Conservation (phyloP, 1,284 basidiomycete genomes). For the Gomphus bonarii region DNA sequence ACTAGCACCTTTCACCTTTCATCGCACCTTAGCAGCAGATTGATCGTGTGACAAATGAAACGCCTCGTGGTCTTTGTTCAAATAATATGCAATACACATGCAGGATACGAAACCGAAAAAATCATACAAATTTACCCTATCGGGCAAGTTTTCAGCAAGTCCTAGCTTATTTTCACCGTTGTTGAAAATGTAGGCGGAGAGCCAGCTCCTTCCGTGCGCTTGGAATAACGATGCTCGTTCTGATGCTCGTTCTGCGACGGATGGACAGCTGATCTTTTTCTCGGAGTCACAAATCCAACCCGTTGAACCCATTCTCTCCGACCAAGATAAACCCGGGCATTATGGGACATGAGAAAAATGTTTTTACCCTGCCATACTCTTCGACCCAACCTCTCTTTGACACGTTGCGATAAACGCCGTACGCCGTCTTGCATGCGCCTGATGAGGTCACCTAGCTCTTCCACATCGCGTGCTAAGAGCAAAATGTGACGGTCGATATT, state of each 20-base stretch:
- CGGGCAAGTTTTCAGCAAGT: not conserved
- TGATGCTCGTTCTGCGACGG: not conserved
- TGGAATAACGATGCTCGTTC: not conserved
- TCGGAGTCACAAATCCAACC: constrained; percentile 14
- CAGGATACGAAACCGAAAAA: too few species aligned
- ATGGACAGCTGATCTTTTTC: not conserved
- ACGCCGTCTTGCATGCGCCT: constrained; percentile 31
- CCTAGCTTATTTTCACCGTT: not conserved
- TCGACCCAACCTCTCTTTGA: constrained; percentile 60
- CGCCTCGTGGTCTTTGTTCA: too few species aligned
- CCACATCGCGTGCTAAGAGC: constrained; percentile 42
- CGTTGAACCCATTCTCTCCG: constrained; percentile 18
- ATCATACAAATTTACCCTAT: too few species aligned
- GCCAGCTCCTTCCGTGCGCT: not conserved
- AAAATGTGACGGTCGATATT: constrained; percentile 44
- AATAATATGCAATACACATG: too few species aligned
- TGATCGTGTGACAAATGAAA: too few species aligned
- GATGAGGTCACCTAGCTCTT: constrained; percentile 35
- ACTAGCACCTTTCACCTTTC: too few species aligned
- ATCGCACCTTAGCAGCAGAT: too few species aligned
- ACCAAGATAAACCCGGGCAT: constrained; percentile 22
- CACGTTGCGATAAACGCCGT: constrained; percentile 41
- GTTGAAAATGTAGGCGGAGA: not conserved
- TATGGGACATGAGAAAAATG: constrained; percentile 36
- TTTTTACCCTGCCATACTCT: constrained; percentile 54